Percentiles rank a stretch among this genome's conserved stretches.
phyloP scores from a whole-genome alignment of 2,329 filamentous ascomycete species.

The Paecilomyces formosus region DNA sequence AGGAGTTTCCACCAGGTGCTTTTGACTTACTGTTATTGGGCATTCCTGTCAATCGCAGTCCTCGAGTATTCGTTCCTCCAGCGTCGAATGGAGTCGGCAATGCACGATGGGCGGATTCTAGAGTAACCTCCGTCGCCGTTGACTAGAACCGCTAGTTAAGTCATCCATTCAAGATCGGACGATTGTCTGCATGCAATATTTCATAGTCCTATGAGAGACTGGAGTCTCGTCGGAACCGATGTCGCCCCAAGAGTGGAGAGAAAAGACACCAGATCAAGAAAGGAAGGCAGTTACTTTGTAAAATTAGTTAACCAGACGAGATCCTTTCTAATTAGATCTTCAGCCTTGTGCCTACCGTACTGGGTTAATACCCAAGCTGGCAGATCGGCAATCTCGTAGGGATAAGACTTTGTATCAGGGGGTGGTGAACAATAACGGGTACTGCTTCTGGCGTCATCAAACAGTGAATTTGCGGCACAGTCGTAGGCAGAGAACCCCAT shows the following conservation, averaged over 20 bases:
- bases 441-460: not conserved
- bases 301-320: not conserved
- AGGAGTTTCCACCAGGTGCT: not conserved
- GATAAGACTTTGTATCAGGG: too few species aligned
- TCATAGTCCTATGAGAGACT: not conserved
- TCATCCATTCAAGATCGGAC: not conserved
- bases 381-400: too few species aligned
- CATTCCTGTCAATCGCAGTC: not conserved
- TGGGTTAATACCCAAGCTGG: not conserved
- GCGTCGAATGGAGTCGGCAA: not conserved
- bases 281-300: not conserved
- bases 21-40: not conserved
- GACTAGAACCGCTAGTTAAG: not conserved
- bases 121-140: not conserved
- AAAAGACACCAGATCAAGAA: not conserved
- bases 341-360: constrained; percentile 1
- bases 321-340: not conserved
- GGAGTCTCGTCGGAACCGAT: not conserved
- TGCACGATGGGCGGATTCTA: not conserved
- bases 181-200: not conserved
- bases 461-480: not conserved
- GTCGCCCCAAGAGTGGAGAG: not conserved
- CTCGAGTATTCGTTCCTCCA: not conserved
- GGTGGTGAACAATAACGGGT: too few species aligned
- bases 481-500: not conserved